A percentile compares a stretch with the other conserved stretches of the same genome.
Evolutionary conservation across 768 basidiomycete species (phyloP).

Genomic region (Suillus cothurnatus): DNA sequence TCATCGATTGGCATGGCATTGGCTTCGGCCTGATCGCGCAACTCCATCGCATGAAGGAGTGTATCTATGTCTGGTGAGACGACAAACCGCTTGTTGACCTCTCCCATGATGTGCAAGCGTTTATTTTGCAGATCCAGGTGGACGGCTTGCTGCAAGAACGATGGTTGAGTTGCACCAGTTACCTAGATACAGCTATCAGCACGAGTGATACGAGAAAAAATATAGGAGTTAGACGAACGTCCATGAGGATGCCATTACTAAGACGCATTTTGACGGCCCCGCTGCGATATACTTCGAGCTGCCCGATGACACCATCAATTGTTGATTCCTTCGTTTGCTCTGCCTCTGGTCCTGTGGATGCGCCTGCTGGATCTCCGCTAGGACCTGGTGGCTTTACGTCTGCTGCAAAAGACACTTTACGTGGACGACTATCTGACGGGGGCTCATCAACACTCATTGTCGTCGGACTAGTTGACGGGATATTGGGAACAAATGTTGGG

Average conservation of each 20-base stretch:
- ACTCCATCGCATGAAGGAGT: slow-evolving; percentile 67
- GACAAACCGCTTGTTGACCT: slow-evolving; percentile 82
- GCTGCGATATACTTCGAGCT: slow-evolving; percentile 81
- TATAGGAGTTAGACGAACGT: slow-evolving; percentile 49
- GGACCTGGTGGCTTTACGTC: slow-evolving; percentile 56
- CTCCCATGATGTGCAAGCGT: slow-evolving; percentile 73
- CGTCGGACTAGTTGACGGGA: slow-evolving; percentile 31
- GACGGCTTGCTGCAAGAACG: slow-evolving; percentile 88
- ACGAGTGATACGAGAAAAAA: background rate
- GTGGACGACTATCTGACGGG: slow-evolving; percentile 41
- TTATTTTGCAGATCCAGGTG: slow-evolving; percentile 64
- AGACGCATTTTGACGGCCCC: slow-evolving; percentile 88
- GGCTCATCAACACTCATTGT: slow-evolving; percentile 37
- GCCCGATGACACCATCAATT: slow-evolving; percentile 80
- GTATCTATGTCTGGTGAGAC: slow-evolving; percentile 83
- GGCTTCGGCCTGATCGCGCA: slow-evolving; percentile 41
- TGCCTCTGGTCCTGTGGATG: slow-evolving; percentile 18
- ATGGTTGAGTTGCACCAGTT: slow-evolving; percentile 77
- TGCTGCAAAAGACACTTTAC: slow-evolving; percentile 60
- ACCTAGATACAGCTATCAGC: slow-evolving; percentile 49
- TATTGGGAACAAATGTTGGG: slow-evolving; percentile 61
- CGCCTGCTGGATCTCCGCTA: slow-evolving; percentile 23
- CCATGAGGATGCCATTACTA: slow-evolving; percentile 76
- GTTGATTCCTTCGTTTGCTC: slow-evolving; percentile 38
- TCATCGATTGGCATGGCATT: slow-evolving; percentile 39